Percentiles rank a stretch among this genome's conserved stretches.
These are phyloP conservation scores for Coemansia sp. DNA, from an alignment of 192 early-diverging fungal genomes.

Conservation along the genomic window DNA sequence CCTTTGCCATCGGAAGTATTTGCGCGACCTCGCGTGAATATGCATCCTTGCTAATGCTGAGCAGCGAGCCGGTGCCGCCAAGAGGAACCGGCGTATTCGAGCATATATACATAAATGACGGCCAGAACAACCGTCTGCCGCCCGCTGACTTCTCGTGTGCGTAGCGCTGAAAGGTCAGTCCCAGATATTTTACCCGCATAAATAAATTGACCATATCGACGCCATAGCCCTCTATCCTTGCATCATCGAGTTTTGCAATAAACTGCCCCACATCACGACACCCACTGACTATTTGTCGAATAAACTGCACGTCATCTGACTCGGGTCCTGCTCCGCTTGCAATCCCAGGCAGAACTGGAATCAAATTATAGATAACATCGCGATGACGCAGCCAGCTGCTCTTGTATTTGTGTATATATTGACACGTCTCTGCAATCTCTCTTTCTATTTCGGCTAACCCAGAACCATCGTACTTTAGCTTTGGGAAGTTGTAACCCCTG, in stretches of 20 bases:
- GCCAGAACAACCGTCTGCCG: conserved; percentile 30
- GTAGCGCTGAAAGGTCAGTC: conserved; percentile 49
- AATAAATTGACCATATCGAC: conserved; percentile 45
- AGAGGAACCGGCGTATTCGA: conserved; percentile 20
- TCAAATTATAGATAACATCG: conserved; percentile 31
- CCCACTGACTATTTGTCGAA: conserved; percentile 15
- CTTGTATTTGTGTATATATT: conserved; percentile 5
- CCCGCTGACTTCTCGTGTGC: conserved; percentile 22
- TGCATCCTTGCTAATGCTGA: conserved; percentile 4
- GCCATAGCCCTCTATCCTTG: conserved; percentile 28
- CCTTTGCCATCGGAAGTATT: conserved; percentile 9
- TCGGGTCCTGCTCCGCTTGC: background rate
- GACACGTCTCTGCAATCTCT: conserved; percentile 24
- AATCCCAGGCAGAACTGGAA: conserved; percentile 28
- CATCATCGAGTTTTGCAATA: conserved; percentile 16
- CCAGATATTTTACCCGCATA: conserved; percentile 38
- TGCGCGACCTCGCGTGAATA: conserved; percentile 6
- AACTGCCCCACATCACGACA: conserved; percentile 17
- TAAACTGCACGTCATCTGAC: conserved; percentile 12
- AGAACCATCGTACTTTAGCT: conserved; percentile 13
- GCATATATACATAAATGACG: conserved; percentile 41
- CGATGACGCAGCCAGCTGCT: conserved; percentile 24
- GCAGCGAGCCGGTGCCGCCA: conserved; percentile 1
- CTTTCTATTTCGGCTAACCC: conserved; percentile 30
- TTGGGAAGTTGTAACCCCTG: conserved; percentile 41